Conservation (phyloP, 2,329 filamentous ascomycete genomes). For the Corniculantispora saksenae region DNA sequence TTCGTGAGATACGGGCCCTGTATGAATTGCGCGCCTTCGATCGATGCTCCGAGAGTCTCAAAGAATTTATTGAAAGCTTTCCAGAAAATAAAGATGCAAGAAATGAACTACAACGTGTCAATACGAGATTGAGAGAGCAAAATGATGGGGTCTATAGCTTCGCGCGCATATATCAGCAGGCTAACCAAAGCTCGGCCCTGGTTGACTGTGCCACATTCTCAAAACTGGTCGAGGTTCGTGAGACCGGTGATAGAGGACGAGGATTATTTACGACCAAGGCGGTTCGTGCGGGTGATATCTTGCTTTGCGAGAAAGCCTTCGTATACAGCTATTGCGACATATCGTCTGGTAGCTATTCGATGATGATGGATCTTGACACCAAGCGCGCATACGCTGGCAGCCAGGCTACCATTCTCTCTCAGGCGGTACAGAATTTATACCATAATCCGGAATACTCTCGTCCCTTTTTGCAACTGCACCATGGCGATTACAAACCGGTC, state of each 20-base stretch:
- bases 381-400: constrained; percentile 36
- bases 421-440: constrained; percentile 47
- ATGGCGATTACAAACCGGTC: constrained; percentile 41
- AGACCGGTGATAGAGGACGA: constrained; percentile 42
- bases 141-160: constrained; percentile 42
- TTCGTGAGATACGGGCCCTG: constrained; percentile 45
- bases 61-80: constrained; percentile 32
- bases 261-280: constrained; percentile 52
- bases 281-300: constrained; percentile 50
- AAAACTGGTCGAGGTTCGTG: constrained; percentile 41
- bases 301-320: constrained; percentile 60
- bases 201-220: constrained; percentile 51
- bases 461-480: constrained; percentile 39
- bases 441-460: constrained; percentile 38
- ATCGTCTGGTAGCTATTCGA: constrained; percentile 24
- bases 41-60: constrained; percentile 37
- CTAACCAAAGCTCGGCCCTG: constrained; percentile 37
- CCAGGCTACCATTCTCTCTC: constrained; percentile 41
- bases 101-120: constrained; percentile 34
- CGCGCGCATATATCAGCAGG: constrained; percentile 37
- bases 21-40: constrained; percentile 44
- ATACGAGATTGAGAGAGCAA: constrained; percentile 39
- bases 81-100: constrained; percentile 36
- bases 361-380: constrained; percentile 41
- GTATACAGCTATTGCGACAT: constrained; percentile 31